These are phyloP conservation scores for Sextonia rubra DNA, from an alignment of 164 flowering plant genomes.

Conservation along the genomic window DNA sequence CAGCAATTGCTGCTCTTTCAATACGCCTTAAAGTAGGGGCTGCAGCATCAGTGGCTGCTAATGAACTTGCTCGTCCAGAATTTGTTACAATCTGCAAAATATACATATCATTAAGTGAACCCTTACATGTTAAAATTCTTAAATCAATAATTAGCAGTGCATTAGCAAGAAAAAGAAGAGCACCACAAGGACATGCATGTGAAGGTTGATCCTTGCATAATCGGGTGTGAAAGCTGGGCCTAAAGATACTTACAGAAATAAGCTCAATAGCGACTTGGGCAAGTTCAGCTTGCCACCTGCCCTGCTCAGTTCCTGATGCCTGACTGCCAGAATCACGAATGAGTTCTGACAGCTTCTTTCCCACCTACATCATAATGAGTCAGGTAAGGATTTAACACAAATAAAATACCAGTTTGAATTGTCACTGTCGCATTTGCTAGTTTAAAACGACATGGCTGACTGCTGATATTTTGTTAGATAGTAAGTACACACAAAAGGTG, in stretches of 20 bases:
- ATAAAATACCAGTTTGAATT: background rate
- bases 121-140: background rate
- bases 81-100: conserved; percentile 78
- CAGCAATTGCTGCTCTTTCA: conserved; percentile 98
- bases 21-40: conserved; percentile 93
- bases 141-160: background rate
- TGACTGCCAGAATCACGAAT: conserved; percentile 90
- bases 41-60: conserved; percentile 98
- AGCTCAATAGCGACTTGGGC: conserved; percentile 91
- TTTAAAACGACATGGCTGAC: no score
- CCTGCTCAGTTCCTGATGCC: conserved; percentile 72
- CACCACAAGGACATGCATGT: background rate
- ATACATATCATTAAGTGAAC: background rate
- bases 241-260: conserved; percentile 62
- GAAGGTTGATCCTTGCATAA: background rate
- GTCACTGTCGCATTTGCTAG: no score
- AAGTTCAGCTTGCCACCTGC: conserved; percentile 94
- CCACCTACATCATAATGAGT: conserved; percentile 48
- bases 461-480: no score
- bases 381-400: background rate
- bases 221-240: no score
- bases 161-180: background rate
- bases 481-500: background rate
- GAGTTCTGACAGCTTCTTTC: conserved; percentile 88
- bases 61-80: conserved; percentile 92